Conservation (phyloP, 306 rosid species). For the Purshia tridentata region DNA sequence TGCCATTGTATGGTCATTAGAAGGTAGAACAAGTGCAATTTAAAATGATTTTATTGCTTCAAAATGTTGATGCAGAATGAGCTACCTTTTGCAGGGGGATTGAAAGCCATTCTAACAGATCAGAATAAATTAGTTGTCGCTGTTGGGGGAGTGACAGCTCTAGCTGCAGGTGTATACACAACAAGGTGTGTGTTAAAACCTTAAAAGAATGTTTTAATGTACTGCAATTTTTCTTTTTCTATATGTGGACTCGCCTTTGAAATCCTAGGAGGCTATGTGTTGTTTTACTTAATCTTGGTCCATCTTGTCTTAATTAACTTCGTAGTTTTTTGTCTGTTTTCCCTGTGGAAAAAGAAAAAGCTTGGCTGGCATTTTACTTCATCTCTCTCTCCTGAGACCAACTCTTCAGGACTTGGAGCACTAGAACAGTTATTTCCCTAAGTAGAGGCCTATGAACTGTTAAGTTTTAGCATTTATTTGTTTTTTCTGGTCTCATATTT, state of each 20-base stretch:
- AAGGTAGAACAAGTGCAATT: neutral
- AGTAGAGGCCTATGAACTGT: neutral
- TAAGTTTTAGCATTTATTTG: neutral
- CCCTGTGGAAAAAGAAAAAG: neutral
- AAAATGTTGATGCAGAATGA: neutral
- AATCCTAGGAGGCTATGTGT: constrained; percentile 3
- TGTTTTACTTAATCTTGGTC: neutral
- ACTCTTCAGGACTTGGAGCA: neutral
- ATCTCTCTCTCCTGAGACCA: neutral
- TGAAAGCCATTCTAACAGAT: constrained; percentile 89
- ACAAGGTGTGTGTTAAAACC: constrained; percentile 58
- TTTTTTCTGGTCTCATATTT: neutral
- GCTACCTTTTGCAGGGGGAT: constrained; percentile 69
- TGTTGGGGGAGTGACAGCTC: constrained; percentile 95
- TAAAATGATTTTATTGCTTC: neutral
- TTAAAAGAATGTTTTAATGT: constrained; percentile 10
- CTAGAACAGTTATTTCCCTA: neutral
- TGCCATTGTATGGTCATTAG: neutral
- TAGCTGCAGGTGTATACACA: constrained; percentile 95
- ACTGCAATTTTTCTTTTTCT: neutral
- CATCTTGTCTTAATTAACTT: neutral
- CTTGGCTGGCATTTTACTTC: neutral
- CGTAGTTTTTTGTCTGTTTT: neutral
- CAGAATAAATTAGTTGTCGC: constrained; percentile 95
- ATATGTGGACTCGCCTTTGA: neutral